Evolutionary conservation across 2,329 filamentous ascomycete genomes (phyloP).

Genomic region (Curvularia spicifera): DNA sequence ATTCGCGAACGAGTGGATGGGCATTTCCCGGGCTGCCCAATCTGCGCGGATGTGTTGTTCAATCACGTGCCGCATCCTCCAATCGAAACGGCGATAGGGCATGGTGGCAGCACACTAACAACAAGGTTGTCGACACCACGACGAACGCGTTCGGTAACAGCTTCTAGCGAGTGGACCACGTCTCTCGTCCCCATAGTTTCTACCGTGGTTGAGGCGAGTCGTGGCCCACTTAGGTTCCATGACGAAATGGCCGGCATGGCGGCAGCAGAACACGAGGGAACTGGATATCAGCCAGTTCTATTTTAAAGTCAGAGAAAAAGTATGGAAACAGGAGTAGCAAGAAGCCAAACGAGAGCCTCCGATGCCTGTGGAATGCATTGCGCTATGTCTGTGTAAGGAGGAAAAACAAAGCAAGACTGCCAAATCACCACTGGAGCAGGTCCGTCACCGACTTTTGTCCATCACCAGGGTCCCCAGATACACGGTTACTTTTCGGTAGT

Average conservation of each 20-base stretch:
- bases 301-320: background rate
- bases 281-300: background rate
- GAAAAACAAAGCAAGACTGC: background rate
- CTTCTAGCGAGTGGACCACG: constrained; percentile 2
- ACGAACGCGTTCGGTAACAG: constrained; percentile 7
- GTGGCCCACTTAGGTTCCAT: background rate
- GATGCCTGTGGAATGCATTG: background rate
- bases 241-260: background rate
- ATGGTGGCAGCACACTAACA: constrained; percentile 10
- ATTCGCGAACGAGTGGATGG: constrained; percentile 24
- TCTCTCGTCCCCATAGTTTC: constrained; percentile 6
- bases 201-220: constrained; percentile 3
- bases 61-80: constrained; percentile 17
- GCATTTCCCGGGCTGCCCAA: constrained; percentile 17
- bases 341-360: background rate
- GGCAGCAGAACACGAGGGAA: background rate
- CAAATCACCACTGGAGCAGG: background rate
- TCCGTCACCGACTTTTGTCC: constrained; percentile 6
- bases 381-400: background rate
- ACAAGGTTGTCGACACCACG: constrained; percentile 15
- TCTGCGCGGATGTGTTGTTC: constrained; percentile 27
- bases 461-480: background rate
- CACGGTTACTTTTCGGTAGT: background rate
- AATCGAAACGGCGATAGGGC: constrained; percentile 12
- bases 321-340: background rate